Conservation (phyloP, 2,329 filamentous ascomycete species). For the Coniella lustricola region DNA sequence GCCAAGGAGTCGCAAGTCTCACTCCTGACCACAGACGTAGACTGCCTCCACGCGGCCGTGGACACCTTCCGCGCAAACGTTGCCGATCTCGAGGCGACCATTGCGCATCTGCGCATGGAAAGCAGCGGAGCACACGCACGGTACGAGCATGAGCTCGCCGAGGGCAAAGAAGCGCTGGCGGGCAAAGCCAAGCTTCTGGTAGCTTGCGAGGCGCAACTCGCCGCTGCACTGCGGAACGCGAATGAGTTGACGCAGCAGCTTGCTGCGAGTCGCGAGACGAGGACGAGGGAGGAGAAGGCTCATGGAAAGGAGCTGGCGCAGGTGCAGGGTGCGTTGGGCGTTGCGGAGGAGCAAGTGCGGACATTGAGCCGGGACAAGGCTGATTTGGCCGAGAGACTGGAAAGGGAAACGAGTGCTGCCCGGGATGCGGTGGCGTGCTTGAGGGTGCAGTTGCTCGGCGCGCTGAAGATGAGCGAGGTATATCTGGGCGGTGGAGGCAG, state of each 20-base stretch:
- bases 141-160: not conserved
- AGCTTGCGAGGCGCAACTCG: not conserved
- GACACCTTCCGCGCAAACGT: not conserved
- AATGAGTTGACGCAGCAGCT: not conserved
- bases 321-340: not conserved
- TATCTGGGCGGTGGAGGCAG: conserved; percentile 6
- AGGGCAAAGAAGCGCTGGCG: not conserved
- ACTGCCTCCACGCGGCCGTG: not conserved
- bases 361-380: not conserved
- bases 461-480: conserved; percentile 10
- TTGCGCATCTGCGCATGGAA: not conserved
- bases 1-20: conserved; percentile 2
- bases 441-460: conserved; percentile 7
- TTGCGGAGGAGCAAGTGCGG: not conserved
- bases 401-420: not conserved
- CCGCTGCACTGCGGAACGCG: not conserved
- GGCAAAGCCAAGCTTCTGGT: not conserved
- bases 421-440: conserved; percentile 5
- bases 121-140: not conserved
- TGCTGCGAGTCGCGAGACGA: not conserved
- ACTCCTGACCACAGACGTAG: not conserved
- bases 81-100: not conserved
- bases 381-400: not conserved
- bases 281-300: not conserved
- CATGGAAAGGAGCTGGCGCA: not conserved